These are phyloP conservation scores for Termitomyces sp. DNA, from an alignment of 768 basidiomycete genomes.

Conservation along the genomic window DNA sequence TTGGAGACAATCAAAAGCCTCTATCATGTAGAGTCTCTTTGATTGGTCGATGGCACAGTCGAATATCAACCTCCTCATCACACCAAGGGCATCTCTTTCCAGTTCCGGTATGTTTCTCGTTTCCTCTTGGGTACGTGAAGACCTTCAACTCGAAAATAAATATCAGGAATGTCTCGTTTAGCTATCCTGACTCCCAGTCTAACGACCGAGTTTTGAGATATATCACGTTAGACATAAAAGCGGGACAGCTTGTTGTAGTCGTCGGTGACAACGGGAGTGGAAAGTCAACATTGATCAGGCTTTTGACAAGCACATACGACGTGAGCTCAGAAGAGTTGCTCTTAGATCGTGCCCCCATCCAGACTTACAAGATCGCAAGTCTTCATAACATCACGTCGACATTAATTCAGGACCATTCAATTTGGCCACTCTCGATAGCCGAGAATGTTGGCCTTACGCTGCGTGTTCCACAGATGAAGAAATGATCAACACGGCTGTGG, in stretches of 20 bases:
- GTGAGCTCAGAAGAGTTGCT: constrained; percentile 31
- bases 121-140: not conserved
- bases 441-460: constrained; percentile 32
- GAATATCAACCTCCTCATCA: constrained; percentile 16
- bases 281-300: constrained; percentile 45
- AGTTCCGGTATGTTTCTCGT: constrained; percentile 18
- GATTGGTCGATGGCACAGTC: constrained; percentile 19
- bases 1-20: constrained; percentile 22
- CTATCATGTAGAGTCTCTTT: constrained; percentile 19
- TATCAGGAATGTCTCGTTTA: constrained; percentile 44
- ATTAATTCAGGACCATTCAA: constrained; percentile 40
- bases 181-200: constrained; percentile 38
- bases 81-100: constrained; percentile 21
- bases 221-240: constrained; percentile 36
- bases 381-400: constrained; percentile 41
- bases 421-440: constrained; percentile 41
- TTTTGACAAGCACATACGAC: constrained; percentile 45
- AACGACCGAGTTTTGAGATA: constrained; percentile 28
- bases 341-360: constrained; percentile 36
- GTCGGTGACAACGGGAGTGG: constrained; percentile 54
- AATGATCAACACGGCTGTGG: constrained; percentile 23
- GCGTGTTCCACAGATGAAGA: constrained; percentile 9
- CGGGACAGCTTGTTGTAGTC: constrained; percentile 47
- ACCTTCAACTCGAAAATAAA: not conserved
- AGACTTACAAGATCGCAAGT: constrained; percentile 29